Evolutionary conservation across 2,329 filamentous ascomycete species (phyloP).

Genomic region (Dothideomycetes sp.): DNA sequence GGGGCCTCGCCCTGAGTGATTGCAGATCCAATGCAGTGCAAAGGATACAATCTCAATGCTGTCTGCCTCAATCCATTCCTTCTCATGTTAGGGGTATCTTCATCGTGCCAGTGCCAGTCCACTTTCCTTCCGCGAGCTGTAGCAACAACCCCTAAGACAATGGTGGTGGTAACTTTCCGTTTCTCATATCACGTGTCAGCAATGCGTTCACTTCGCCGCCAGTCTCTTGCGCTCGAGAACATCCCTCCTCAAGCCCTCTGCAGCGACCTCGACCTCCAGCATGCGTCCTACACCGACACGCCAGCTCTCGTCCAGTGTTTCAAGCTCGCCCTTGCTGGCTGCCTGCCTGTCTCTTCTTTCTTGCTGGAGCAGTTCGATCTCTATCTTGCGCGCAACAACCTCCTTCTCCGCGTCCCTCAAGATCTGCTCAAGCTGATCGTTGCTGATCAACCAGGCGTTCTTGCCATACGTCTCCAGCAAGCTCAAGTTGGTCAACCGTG

Average conservation of each 20-base stretch:
- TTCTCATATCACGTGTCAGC: neutral
- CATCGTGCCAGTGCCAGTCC: no score
- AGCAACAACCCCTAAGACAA: neutral
- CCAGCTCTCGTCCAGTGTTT: constrained; percentile 67
- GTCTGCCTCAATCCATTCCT: no score
- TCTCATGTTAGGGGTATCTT: no score
- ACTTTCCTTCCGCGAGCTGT: no score
- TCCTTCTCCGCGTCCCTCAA: constrained; percentile 62
- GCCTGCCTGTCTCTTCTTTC: constrained; percentile 60
- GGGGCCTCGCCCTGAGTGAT: no score
- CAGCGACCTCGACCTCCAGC: constrained; percentile 78
- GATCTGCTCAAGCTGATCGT: constrained; percentile 66
- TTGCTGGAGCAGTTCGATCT: constrained; percentile 64
- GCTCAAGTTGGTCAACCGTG: constrained; percentile 49
- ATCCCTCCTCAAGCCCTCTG: constrained; percentile 57
- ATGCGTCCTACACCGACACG: constrained; percentile 64
- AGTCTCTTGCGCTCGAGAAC: constrained; percentile 53
- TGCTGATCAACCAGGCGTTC: constrained; percentile 84
- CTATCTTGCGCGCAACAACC: constrained; percentile 53
- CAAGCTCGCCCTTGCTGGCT: constrained; percentile 60
- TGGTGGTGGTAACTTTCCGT: neutral
- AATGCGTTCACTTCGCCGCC: constrained; percentile 15
- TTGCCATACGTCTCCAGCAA: constrained; percentile 75
- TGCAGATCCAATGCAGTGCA: no score
- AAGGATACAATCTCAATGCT: no score